Base-by-base conservation (phyloP, 495 filamentous ascomycete genomes). In the Xylaria castorea region DNA sequence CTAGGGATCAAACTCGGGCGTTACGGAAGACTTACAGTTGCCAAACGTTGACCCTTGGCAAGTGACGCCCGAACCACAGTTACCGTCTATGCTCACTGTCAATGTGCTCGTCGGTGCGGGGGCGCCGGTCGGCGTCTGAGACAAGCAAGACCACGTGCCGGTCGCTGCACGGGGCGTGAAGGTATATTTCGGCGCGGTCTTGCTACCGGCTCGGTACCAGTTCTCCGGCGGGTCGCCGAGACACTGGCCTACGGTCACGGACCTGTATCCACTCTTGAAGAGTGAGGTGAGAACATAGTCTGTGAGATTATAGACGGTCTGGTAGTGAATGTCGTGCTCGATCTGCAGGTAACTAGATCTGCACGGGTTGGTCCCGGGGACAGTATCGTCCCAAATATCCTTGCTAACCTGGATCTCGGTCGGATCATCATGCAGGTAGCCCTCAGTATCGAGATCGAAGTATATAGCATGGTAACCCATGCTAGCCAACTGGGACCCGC, bases 401-500 rank as follows among this genome's bases (percentile, higher is more conserved):
- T 94, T 94, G 73, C 91, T 90, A 12, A 81, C 86, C 74, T 94
- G 91, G 69, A 94, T 94, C 70, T 85, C 70, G 2, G 75, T 76
- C 0, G 89, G 85, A 40, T 80, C 82, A 69, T 89, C 88, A 67
- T 95, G 87, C 34, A 91, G 83, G 73, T 92, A 97, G 69, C 94
- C 93, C 11, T 90, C 89, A 0, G 93, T 97, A 80, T 97, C 93
- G 38, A 97, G 84, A 71, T 95, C 88, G 75, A 93, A 94, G 74
- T 93, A 88, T 71, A 87, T 82, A 50, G 90, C 84, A 78, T 97
- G 93, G 74, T 97, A 97, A 4, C 93, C 93, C 50, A 95, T 83
- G 5, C 80, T 81, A 22, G 85, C 85, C 76, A 95, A 81, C 48
- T 91, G 87, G 11, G 80, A 81, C 66, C 89, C 82, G 76, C 93